Evolutionary conservation across 805 yeast species (phyloP), one percentile per base, ranked within the genome.

Genomic region (Torulaspora maleeae): DNA sequence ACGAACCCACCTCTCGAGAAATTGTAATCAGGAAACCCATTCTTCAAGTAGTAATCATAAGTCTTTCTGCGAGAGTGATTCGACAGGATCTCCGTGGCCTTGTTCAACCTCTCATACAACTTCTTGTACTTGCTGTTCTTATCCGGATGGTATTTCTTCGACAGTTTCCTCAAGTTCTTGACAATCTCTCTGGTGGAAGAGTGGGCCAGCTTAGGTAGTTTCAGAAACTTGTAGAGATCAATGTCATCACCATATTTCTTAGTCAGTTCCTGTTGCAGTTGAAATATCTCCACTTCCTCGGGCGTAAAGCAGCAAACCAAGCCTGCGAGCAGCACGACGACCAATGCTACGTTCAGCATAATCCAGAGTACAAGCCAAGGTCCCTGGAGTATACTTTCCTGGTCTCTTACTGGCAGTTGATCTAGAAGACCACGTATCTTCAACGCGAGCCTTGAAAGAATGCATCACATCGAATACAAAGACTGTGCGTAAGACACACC

Each of bases 21-120:
- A 47, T 80, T 80, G 77, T 85, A 87, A 50, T 75, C 73, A 5
- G 99, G 98, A 67, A 93, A 91, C 6, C 98, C 97, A 54, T 79
- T 76, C 35, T 77, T 72, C 43, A 86, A 70, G 66, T 86, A 93
- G 64, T 79, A 89, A 64, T 93, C 98, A 64, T 93, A 93, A 6
- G 88, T 74, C 39, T 82, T 79, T 50, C 82, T 78, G 47, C 73
- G 73, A 44, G 78, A 77, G 19, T 76, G 67, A 45, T 74, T 71
- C 53, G 91, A 75, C 38, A 90, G 71, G 44, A 90, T 81, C 58
- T 84, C 79, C 27, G 89, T 83, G 17, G 87, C 85, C 22, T 81
- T 64, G 27, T 93, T 85, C 29, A 93, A 74, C 24, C 91, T 71
- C 56, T 91, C 87, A 60, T 82, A 93, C 17, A 65, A 60, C 51